Evolutionary conservation across 2,329 filamentous ascomycete species (phyloP).

Genomic region (Aureobasidium sp.): DNA sequence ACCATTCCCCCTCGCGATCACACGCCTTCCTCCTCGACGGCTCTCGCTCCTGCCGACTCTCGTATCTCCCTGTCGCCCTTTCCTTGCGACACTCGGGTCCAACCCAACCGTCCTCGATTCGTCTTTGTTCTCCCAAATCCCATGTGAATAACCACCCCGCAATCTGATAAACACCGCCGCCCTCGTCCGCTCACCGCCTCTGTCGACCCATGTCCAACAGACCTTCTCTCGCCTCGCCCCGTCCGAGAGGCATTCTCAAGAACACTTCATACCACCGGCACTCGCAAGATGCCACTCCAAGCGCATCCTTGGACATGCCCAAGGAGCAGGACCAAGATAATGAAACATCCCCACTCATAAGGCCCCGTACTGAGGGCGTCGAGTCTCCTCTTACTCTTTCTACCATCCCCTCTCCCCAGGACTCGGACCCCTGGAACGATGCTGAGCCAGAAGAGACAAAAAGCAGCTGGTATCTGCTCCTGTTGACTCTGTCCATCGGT

Average conservation of each 20-base stretch:
- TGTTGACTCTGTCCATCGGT: constrained; percentile 79
- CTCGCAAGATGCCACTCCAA: not conserved
- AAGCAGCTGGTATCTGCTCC: constrained; percentile 75
- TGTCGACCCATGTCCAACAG: constrained; percentile 7
- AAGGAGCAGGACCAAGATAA: constrained; percentile 20
- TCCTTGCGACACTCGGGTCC: not conserved
- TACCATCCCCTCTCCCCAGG: constrained; percentile 20
- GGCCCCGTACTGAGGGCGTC: constrained; percentile 16
- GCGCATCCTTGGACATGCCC: not conserved
- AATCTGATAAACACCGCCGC: constrained; percentile 1
- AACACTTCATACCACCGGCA: not conserved
- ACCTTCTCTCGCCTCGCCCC: not conserved
- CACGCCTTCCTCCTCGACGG: not conserved
- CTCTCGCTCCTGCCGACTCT: not conserved
- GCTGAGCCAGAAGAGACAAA: constrained; percentile 58
- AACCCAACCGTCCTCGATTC: not conserved
- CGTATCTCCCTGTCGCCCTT: not conserved
- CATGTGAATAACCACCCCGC: constrained; percentile 15
- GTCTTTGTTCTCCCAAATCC: constrained; percentile 3
- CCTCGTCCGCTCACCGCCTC: not conserved
- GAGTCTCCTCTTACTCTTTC: constrained; percentile 18
- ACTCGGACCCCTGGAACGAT: constrained; percentile 33
- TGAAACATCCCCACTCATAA: constrained; percentile 29
- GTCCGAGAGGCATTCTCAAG: constrained; percentile 12
- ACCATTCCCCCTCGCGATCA: constrained; percentile 10